Base-by-base conservation (phyloP, 1,284 basidiomycete genomes). In the Tremellales sp. region DNA sequence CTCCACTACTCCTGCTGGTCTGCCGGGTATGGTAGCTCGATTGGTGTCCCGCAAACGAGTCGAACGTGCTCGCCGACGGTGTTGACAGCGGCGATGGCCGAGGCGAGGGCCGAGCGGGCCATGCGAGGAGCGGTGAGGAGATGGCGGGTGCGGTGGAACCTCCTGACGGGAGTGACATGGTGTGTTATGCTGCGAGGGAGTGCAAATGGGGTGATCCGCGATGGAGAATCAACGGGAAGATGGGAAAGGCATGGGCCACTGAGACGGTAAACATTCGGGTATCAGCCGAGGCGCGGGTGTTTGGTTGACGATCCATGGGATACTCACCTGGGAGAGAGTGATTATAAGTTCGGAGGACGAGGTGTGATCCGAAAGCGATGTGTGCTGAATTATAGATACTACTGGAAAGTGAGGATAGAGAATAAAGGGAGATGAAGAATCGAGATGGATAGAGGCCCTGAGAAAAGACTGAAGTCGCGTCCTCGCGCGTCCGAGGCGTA, bases 71-170 rank as follows among this genome's bases (percentile, higher is more conserved):
- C 16, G 53, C 40, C 13, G 55, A 51, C 18, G 51, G 50, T 9
- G 58, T 47, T 5, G 50, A 52, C 13, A 54, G 47, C 2, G 65
- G 62, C 4, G 62, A 58, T 7, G 58, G 44, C 3, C 61, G 49
- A n/a, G 59, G 35, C 3, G 50, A 49, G 7, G 67, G 65, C 31
- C 53, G 45, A 8, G 63, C 50, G 2, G 67, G 65, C 67, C 67
- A 68, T 18, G 67, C 67, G 21, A 68, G 51, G 28, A 66, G 48
- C 12, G 65, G 57, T n/a, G 66, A 64, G n/a, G 58, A 57, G 40
- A 68, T 64, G 27, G 59, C 38, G 6, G 67, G 67, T n/a, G 65
- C 67, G 21, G 65, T 68, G 3, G 67, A 68, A 10, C 67, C 64
- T 37, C 43, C 48, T 24, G 52, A 40, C 9, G 57, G 45, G 3